Evolutionary conservation across 2,329 filamentous ascomycete species (phyloP).

Genomic region (Ascochyta viciae-villosae): DNA sequence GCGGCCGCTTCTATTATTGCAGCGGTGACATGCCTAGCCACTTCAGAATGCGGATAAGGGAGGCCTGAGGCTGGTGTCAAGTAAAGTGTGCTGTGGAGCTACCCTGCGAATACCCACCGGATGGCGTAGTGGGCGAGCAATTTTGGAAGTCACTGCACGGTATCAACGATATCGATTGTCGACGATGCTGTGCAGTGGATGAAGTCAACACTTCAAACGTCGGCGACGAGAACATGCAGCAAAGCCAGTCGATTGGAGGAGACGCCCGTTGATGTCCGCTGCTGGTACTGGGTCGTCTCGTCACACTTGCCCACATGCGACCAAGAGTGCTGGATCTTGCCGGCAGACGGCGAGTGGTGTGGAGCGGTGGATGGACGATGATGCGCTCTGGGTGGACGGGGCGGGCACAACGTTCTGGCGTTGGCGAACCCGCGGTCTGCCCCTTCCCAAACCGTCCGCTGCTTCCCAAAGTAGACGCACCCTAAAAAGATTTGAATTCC

Average conservation of each 20-base stretch:
- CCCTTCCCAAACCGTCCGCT: conserved; percentile 29
- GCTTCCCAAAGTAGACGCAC: conserved; percentile 20
- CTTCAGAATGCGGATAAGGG: conserved; percentile 5
- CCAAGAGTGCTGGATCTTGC: conserved; percentile 21
- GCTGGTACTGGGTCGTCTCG: conserved; percentile 19
- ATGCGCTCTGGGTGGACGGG: conserved; percentile 13
- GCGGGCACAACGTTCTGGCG: conserved; percentile 22
- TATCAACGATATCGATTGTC: conserved; percentile 6
- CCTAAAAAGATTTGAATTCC: conserved; percentile 31
- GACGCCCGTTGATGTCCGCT: conserved; percentile 20
- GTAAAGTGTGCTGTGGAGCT: conserved; percentile 23
- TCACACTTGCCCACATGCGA: conserved; percentile 19
- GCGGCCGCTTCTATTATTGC: conserved; percentile 10
- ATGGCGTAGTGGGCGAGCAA: conserved; percentile 13
- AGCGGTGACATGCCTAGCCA: conserved; percentile 1
- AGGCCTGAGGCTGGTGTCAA: conserved; percentile 21
- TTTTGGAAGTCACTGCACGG: conserved; percentile 1
- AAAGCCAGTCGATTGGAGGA: conserved; percentile 9
- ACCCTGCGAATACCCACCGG: conserved; percentile 3
- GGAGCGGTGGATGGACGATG: conserved; percentile 12
- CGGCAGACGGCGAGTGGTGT: conserved; percentile 16
- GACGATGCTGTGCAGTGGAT: conserved; percentile 11
- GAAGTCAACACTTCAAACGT: conserved; percentile 12
- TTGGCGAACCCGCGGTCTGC: conserved; percentile 12
- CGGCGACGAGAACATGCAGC: conserved; percentile 5